These are phyloP conservation scores for Venturia effusa DNA, from an alignment of 2,329 filamentous ascomycete species.

Conservation along the genomic window DNA sequence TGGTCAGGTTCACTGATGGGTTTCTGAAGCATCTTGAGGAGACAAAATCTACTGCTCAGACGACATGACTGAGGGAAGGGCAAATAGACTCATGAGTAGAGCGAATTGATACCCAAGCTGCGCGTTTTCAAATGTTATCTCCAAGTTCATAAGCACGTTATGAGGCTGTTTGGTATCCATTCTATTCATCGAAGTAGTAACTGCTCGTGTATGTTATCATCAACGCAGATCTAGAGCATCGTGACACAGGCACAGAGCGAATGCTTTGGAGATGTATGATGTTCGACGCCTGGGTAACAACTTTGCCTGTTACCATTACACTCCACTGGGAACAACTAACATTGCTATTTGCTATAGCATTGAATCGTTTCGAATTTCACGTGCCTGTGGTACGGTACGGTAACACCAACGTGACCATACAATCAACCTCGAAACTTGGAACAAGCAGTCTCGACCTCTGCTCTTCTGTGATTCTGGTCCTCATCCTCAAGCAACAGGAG, in stretches of 20 bases:
- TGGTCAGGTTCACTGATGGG: constrained; percentile 61
- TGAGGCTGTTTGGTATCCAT: not conserved
- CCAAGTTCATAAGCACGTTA: not conserved
- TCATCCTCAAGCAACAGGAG: no score
- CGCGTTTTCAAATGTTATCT: not conserved
- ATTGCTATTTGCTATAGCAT: not conserved
- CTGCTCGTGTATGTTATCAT: no score
- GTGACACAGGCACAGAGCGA: no score
- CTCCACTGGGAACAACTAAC: not conserved
- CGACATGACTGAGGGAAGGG: not conserved
- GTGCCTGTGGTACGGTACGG: not conserved
- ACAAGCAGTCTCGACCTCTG: not conserved
- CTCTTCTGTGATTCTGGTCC: no score
- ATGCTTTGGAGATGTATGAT: no score
- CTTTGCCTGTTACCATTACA: no score
- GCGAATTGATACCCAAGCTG: not conserved
- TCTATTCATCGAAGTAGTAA: no score
- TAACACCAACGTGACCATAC: not conserved
- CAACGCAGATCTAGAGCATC: no score
- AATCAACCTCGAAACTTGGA: not conserved
- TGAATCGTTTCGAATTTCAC: not conserved
- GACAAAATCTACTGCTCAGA: not conserved
- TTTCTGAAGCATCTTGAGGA: constrained; percentile 53
- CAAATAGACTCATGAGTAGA: not conserved
- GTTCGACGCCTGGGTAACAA: not conserved